Conservation (phyloP, 2,329 filamentous ascomycete species). For the Chaetomium olivaceum region DNA sequence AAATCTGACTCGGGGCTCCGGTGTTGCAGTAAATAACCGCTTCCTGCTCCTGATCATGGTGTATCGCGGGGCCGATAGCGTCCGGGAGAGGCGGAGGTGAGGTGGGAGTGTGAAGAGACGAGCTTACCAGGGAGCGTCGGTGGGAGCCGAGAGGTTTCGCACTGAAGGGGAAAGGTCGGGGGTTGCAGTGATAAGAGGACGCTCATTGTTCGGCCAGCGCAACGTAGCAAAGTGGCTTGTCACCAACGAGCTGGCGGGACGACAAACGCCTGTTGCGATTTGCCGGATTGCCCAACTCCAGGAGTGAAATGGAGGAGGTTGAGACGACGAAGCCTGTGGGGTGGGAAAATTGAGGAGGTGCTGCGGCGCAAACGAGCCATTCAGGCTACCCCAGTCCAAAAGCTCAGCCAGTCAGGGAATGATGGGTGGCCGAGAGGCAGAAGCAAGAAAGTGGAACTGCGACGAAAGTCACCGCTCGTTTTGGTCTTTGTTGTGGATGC, state of each 20-base stretch:
- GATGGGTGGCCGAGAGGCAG: constrained; percentile 22
- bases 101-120: constrained; percentile 11
- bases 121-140: constrained; percentile 58
- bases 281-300: constrained; percentile 11
- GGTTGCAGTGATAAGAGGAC: constrained; percentile 62
- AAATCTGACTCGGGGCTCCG: constrained; percentile 20
- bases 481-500: constrained; percentile 3
- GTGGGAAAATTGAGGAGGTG: constrained; percentile 32
- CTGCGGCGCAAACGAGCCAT: constrained; percentile 21
- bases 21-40: constrained; percentile 3
- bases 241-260: background rate
- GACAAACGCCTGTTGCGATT: constrained; percentile 8
- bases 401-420: constrained; percentile 26
- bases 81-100: background rate
- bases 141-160: constrained; percentile 57
- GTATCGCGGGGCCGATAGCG: background rate
- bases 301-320: constrained; percentile 14
- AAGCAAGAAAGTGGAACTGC: constrained; percentile 15
- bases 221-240: background rate
- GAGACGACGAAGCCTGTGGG: constrained; percentile 22
- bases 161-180: constrained; percentile 59
- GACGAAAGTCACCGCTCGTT: constrained; percentile 14
- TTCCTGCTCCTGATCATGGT: constrained; percentile 11
- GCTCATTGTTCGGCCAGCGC: constrained; percentile 52
- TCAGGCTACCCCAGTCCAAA: constrained; percentile 14